Evolutionary conservation across 225 moss, liverwort and hornwort species (phyloP), one percentile per base, ranked within the genome.

Genomic region (Straminergon stramineum): DNA sequence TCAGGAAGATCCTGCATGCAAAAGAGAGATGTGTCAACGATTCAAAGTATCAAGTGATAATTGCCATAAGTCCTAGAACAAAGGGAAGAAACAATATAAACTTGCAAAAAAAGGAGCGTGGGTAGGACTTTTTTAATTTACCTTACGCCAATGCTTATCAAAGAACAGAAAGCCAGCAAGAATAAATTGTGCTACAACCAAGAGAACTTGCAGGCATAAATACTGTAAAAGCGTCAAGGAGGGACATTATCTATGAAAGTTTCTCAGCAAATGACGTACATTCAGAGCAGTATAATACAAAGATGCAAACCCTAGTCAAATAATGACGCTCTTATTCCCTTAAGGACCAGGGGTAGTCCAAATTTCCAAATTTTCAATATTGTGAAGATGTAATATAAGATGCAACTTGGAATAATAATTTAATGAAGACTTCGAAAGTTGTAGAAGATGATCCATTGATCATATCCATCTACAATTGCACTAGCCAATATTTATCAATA

Each of bases 1-100:
- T 93, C 90, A 23, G 99, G 99, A 56, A 99, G 91, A 67, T 96
- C 97, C 94, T 99, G 92, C 74, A 77, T n/a, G 51, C 67, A 82
- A 76, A 89, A 26, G 71, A 77, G 66, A 68, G 4, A 66, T 10
- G 82, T 51, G 62, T 80, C 67, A 87, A 90, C 52, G 60, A 66
- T 69, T 71, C 79, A 84, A 51, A 34, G 27, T 64, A 68, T 58
- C 84, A 34, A 26, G 80, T 70, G 74, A 56, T 34, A 78, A 71
- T 61, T 74, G 41, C 43, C 86, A 73, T 26, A 83, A 65, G 62
- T 64, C 66, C 28, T 61, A 53, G 60, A 82, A 69, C 13, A 61
- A 82, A 80, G n/a, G 27, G 81, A 68, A 37, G 11, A 62, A 80
- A 88, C 48, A 86, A 39, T 56, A 66, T 28, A 81, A 89, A 81